Percentiles rank a stretch among this genome's conserved stretches.
Conservation (phyloP, 257 asterid species). For the Plantago major region DNA sequence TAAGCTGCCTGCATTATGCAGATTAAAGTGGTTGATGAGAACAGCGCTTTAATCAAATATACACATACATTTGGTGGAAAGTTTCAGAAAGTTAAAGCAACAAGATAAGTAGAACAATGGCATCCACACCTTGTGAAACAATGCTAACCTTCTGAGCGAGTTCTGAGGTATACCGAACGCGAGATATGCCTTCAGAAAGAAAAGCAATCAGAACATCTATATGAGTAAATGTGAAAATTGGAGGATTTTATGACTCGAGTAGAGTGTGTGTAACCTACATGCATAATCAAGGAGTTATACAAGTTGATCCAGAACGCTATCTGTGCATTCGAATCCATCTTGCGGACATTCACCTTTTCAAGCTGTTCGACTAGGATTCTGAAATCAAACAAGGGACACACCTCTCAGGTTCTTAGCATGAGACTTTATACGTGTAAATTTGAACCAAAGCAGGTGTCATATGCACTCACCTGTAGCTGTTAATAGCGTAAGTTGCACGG, state of each 20-base stretch:
- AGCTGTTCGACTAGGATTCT: slow-evolving; percentile 58
- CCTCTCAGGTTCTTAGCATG: not conserved
- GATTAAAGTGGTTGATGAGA: slow-evolving; percentile 1
- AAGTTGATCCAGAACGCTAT: slow-evolving; percentile 64
- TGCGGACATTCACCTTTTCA: slow-evolving; percentile 39
- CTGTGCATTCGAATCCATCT: slow-evolving; percentile 44
- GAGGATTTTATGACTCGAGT: not conserved
- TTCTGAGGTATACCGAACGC: slow-evolving; percentile 60
- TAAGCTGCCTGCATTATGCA: slow-evolving; percentile 59
- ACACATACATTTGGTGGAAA: not conserved
- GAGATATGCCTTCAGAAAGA: slow-evolving; percentile 41
- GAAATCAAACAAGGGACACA: slow-evolving; percentile 1
- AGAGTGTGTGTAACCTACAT: slow-evolving; percentile 31
- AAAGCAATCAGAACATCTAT: not conserved
- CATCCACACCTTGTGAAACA: slow-evolving; percentile 63
- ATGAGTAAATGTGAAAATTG: slow-evolving; percentile 12
- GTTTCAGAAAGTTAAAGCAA: too few species aligned
- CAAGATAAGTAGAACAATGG: not conserved
- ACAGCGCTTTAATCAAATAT: not conserved
- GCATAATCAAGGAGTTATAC: slow-evolving; percentile 63
- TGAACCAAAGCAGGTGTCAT: not conserved
- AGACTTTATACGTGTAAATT: too few species aligned
- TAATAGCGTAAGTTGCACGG: slow-evolving; percentile 55
- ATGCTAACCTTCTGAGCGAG: slow-evolving; percentile 62
- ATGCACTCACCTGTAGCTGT: slow-evolving; percentile 38